phyloP scores from a whole-genome alignment of 345 rosid genomes.

The Arabidopsis suecica region DNA sequence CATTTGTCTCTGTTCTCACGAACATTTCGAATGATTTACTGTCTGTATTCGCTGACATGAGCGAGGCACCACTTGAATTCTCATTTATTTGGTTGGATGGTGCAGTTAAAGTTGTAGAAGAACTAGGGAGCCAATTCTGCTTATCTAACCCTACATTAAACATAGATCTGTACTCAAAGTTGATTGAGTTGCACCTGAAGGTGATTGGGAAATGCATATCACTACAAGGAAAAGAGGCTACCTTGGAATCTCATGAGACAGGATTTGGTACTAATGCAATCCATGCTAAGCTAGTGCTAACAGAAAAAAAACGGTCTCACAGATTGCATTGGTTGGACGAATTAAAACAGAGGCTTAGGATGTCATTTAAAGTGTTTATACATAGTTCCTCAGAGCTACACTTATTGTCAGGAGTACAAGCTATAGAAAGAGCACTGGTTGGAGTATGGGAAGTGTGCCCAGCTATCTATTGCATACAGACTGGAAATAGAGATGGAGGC shows the following conservation, averaged over 20 bases:
- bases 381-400: slow-evolving; percentile 68
- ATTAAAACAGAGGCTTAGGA: slow-evolving; percentile 68
- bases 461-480: slow-evolving; percentile 55
- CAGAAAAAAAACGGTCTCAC: slow-evolving; percentile 49
- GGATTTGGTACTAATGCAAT: slow-evolving; percentile 62
- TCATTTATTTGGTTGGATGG: slow-evolving; percentile 86
- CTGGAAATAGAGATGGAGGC: slow-evolving; percentile 68
- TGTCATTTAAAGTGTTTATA: slow-evolving; percentile 66
- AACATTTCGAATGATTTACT: slow-evolving; percentile 62
- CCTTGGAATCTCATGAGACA: slow-evolving; percentile 73
- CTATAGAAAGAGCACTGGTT: slow-evolving; percentile 79
- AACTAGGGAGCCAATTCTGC: slow-evolving; percentile 66
- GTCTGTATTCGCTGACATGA: slow-evolving; percentile 56
- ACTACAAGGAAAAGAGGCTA: slow-evolving; percentile 78
- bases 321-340: slow-evolving; percentile 58
- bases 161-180: slow-evolving; percentile 54
- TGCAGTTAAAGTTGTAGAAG: slow-evolving; percentile 74
- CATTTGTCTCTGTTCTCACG: slow-evolving; percentile 52
- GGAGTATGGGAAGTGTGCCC: slow-evolving; percentile 65
- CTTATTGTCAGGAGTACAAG: slow-evolving; percentile 69
- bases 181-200: slow-evolving; percentile 71
- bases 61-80: slow-evolving; percentile 53
- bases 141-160: slow-evolving; percentile 51
- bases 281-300: slow-evolving; percentile 43
- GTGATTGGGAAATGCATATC: slow-evolving; percentile 85